Conservation (phyloP, 192 early-diverging fungal species). For the Coemansia erecta region DNA sequence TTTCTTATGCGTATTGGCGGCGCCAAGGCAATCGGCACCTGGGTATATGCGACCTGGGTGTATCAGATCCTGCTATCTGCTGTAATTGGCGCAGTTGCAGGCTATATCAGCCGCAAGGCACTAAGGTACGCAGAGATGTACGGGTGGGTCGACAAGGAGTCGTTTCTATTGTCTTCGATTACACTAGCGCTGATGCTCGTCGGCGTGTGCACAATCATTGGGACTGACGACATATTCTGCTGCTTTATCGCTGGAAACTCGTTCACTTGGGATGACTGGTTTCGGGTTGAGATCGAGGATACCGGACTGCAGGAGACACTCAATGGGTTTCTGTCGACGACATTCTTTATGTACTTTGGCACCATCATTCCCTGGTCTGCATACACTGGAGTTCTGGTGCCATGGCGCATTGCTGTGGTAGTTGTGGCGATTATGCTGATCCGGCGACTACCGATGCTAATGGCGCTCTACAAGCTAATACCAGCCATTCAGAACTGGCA, state of each 20-base stretch:
- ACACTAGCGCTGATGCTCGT: constrained; percentile 70
- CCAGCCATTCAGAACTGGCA: too few relatives aligned
- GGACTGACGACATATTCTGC: constrained; percentile 72
- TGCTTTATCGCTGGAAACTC: constrained; percentile 78
- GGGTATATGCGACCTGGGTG: constrained; percentile 71
- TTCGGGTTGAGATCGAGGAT: constrained; percentile 73
- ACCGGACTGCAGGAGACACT: constrained; percentile 88
- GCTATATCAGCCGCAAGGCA: constrained; percentile 62
- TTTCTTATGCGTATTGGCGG: constrained; percentile 60
- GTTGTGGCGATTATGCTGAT: constrained; percentile 59
- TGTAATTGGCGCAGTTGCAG: constrained; percentile 70
- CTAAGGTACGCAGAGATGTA: constrained; percentile 66
- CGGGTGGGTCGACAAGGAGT: constrained; percentile 83
- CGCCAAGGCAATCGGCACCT: constrained; percentile 71
- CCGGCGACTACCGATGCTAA: too few relatives aligned
- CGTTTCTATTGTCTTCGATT: constrained; percentile 77
- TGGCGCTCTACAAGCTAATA: too few relatives aligned
- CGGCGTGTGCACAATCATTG: constrained; percentile 70
- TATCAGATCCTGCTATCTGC: constrained; percentile 76
- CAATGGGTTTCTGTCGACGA: constrained; percentile 80
- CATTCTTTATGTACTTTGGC: constrained; percentile 89
- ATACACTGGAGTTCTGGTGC: constrained; percentile 51
- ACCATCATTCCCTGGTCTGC: constrained; percentile 70
- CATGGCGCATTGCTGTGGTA: constrained; percentile 68
- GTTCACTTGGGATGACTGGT: constrained; percentile 92